phyloP scores from a whole-genome alignment of 108 stramenopile species.

The Epipyxis sp. region DNA sequence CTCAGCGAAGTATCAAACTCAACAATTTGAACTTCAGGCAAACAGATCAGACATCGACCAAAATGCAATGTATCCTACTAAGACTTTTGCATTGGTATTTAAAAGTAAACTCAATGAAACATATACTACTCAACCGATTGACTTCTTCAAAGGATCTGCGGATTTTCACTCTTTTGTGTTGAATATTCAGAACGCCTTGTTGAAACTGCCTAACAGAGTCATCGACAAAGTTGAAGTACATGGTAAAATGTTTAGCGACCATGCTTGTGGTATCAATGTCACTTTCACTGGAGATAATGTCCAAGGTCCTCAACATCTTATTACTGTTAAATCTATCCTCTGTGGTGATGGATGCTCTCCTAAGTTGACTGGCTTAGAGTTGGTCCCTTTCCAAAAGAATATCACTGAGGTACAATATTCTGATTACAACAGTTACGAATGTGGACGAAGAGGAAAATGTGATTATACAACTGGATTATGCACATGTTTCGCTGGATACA shows the following conservation, averaged over 20 bases:
- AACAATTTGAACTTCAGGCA: neutral
- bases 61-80: neutral
- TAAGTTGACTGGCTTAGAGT: slow-evolving; percentile 46
- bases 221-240: slow-evolving; percentile 59
- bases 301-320: slow-evolving; percentile 60
- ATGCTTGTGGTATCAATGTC: slow-evolving; percentile 37
- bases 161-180: slow-evolving; percentile 25
- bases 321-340: slow-evolving; percentile 48
- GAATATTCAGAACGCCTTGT: slow-evolving; percentile 41
- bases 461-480: slow-evolving; percentile 42
- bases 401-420: slow-evolving; percentile 5
- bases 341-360: slow-evolving; percentile 62
- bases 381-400: neutral
- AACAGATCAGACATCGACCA: too few relatives aligned
- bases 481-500: slow-evolving; percentile 42
- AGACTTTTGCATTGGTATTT: slow-evolving; percentile 61
- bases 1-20: slow-evolving; percentile 11
- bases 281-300: slow-evolving; percentile 52
- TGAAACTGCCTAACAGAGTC: slow-evolving; percentile 60
- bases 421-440: slow-evolving; percentile 35
- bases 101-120: slow-evolving; percentile 62
- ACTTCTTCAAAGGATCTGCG: slow-evolving; percentile 25
- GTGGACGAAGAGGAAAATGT: slow-evolving; percentile 42
- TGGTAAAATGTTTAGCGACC: slow-evolving; percentile 14
- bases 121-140: slow-evolving; percentile 58